Base-by-base conservation (phyloP, 306 rosid species). In the Rosa multiflora region DNA sequence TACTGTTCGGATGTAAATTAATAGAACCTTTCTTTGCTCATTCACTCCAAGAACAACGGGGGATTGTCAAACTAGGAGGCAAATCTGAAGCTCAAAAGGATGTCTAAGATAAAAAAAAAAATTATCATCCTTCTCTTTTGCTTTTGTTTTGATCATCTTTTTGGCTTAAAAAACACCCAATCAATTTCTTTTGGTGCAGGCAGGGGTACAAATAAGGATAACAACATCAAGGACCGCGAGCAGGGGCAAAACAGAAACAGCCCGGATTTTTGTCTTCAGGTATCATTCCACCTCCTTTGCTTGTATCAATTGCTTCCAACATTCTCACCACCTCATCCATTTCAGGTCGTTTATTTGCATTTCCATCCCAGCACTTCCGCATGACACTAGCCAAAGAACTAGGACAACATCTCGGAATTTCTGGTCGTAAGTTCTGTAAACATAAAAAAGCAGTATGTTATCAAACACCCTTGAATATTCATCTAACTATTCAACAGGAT, bases 211-310 rank as follows among this genome's bases (percentile, higher is more conserved):
- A 26, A 46, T 32, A 32, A 72, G 20, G 40, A 67, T 26, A 70
- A 78, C 23, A 46, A 63, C 63, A 56, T 85, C 67, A 90, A 17
- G 91, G 95, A 10, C 95, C 95, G 1, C 95, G 95, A 56, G 80
- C 32, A 3, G 82, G 79, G 53, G 83, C 18, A 15, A 90, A 81
- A 72, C 92, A 90, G 81, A 90, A 88, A 69, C 95, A 90, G 6
- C 61, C 55, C 0, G 81, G 18, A 35, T 77, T 43, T 62, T 82
- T 85, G 61, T 81, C 88, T 8, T 87, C 91, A 5, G 92, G 87
- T 74, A 90, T 82, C 95, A 90, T 90, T 78, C 95, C 95, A 2
- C 95, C 92, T 68, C 95, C 95, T 85, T 68, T 90, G 67, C 86
- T 88, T 14, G 95, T 90, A 79, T 90, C 92, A 61, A 90, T 85